phyloP scores from a whole-genome alignment of 75 land plant species.

The Adiantum capillusveneris region DNA sequence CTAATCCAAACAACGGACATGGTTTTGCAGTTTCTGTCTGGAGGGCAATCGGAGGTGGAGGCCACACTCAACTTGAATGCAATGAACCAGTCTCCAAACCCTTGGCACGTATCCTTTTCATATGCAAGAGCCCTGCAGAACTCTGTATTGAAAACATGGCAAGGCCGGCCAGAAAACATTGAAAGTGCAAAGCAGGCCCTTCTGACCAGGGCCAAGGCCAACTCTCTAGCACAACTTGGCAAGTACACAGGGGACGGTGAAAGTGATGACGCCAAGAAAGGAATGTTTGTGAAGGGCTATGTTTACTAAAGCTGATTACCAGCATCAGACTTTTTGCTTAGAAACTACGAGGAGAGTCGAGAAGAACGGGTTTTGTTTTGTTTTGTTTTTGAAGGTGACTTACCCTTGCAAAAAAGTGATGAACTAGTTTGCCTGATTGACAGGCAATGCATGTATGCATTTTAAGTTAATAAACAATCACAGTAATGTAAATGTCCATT shows the following conservation, averaged over 20 bases:
- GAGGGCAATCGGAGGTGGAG: constrained; percentile 86
- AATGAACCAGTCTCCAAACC: constrained; percentile 59
- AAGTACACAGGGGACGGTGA: constrained; percentile 58
- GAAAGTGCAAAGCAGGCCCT: constrained; percentile 48
- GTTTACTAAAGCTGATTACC: constrained; percentile 31
- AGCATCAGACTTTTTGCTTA: no score
- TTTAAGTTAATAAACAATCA: no score
- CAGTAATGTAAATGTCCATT: no score
- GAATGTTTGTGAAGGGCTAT: constrained; percentile 60
- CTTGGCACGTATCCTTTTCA: constrained; percentile 65
- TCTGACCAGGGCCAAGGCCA: constrained; percentile 41
- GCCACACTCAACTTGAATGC: constrained; percentile 71
- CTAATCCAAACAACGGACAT: no score
- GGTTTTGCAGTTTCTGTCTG: constrained; percentile 55
- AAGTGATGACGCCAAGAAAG: constrained; percentile 50
- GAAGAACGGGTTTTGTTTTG: no score
- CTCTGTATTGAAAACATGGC: constrained; percentile 62
- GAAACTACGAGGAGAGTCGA: no score
- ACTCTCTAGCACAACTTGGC: constrained; percentile 56
- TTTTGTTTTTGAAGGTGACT: no score
- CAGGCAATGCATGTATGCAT: no score
- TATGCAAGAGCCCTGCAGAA: constrained; percentile 59
- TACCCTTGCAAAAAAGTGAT: no score
- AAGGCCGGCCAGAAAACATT: constrained; percentile 48
- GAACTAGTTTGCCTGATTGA: no score